Base-by-base conservation (phyloP, 192 early-diverging fungal genomes). In the Backusella liffmaniae region DNA sequence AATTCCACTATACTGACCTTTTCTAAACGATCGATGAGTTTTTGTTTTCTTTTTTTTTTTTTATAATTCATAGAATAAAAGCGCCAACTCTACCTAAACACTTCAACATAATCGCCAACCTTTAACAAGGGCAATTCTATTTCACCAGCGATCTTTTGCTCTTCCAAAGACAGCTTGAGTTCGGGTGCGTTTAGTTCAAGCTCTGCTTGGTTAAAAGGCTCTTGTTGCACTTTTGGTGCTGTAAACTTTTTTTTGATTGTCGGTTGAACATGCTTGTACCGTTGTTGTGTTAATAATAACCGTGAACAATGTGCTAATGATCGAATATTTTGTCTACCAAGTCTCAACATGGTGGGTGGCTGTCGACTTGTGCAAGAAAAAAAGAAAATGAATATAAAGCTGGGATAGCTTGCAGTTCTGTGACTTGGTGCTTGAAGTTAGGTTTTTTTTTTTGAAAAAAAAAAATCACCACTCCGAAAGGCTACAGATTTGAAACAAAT, bases 21-120 rank as follows among this genome's bases (percentile, higher is more conserved):
- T 32, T 65, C 74, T 76, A 66, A 9, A 44, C 5, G 29, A 44
- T 18, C 3, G 35, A 59, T 15, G 7, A 53, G 10, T 35, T 21
- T 29, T 16, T 36, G n/a, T 26, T 36, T 13, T 29, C 4, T 44
- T 36, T 30, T 26, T 36, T 13, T 29, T 10, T 44, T 44, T 15
- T 42, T 12, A 1, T 2, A 1, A 12, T 13, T 9, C 41, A 30
- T 30, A 2, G 30, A 30, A 30, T 30, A 30, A 30, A 30, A 30
- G 2, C 30, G 30, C 1, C 30, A 30, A 44, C 15, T 29, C 73
- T 73, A 80, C 79, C 66, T 76, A 53, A 77, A 76, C 8, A 59
- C 75, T 69, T 76, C 75, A 0, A 73, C 79, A 76, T 76, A 80
- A 35, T 80, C 79, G 8, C 79, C 79, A 30, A 78, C 18, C 4